These are phyloP conservation scores for Zoysia japonica DNA, from an alignment of 176 grass and related monocot genomes.

Conservation along the genomic window DNA sequence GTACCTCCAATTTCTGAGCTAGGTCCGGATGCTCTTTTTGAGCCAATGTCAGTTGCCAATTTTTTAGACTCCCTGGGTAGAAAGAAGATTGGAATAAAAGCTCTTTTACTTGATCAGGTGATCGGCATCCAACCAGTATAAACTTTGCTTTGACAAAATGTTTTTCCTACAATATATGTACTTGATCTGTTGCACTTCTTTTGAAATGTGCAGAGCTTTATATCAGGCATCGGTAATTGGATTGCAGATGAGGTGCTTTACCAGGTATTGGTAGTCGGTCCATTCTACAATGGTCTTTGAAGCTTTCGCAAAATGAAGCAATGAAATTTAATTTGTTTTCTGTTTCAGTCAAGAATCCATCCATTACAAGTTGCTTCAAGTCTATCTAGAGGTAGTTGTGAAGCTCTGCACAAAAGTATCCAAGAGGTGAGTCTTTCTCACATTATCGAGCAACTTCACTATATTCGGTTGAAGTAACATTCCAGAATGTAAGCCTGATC, in stretches of 20 bases:
- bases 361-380: constrained; percentile 76
- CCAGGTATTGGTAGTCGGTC: constrained; percentile 47
- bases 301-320: background rate
- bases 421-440: constrained; percentile 53
- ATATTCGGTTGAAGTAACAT: constrained; percentile 5
- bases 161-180: background rate
- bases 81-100: constrained; percentile 89
- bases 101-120: constrained; percentile 93
- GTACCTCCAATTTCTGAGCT: constrained; percentile 88
- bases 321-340: constrained; percentile 28
- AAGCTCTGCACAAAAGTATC: constrained; percentile 72
- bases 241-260: constrained; percentile 96
- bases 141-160: constrained; percentile 18
- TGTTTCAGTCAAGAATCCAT: constrained; percentile 74
- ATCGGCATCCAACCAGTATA: constrained; percentile 3
- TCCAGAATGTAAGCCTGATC: constrained; percentile 4
- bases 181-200: background rate
- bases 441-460: background rate
- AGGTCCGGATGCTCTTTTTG: constrained; percentile 84
- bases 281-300: background rate
- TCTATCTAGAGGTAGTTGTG: constrained; percentile 66
- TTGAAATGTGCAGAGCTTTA: constrained; percentile 59
- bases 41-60: constrained; percentile 61
- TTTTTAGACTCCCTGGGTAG: constrained; percentile 57
- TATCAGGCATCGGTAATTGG: constrained; percentile 98